Evolutionary conservation across 805 yeast genomes (phyloP).

Genomic region (Myxozyma udenii): DNA sequence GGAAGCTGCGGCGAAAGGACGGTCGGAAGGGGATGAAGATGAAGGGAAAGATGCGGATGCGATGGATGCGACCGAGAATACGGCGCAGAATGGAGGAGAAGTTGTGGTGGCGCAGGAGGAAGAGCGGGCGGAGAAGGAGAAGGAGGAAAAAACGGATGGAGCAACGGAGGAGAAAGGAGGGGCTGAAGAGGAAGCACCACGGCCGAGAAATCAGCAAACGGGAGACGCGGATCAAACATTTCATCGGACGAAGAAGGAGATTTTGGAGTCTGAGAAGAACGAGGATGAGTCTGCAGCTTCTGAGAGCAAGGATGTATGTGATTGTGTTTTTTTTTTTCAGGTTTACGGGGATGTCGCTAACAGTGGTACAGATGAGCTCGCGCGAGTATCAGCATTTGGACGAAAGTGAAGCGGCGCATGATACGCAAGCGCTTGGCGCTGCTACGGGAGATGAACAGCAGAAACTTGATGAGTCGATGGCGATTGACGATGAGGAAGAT

Average conservation of each 20-base stretch:
- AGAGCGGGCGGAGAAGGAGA: background rate
- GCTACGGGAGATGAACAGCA: slow-evolving; percentile 79
- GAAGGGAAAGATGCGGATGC: slow-evolving; percentile 20
- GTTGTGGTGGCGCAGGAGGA: slow-evolving; percentile 7
- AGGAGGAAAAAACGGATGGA: background rate
- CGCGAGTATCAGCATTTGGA: slow-evolving; percentile 23
- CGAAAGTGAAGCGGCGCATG: slow-evolving; percentile 44
- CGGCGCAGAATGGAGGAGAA: slow-evolving; percentile 10
- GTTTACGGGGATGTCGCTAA: background rate
- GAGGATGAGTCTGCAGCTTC: slow-evolving; percentile 7
- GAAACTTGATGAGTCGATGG: slow-evolving; percentile 65
- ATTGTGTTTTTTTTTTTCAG: background rate
- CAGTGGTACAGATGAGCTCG: background rate
- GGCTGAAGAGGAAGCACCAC: slow-evolving; percentile 29
- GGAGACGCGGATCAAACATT: slow-evolving; percentile 92
- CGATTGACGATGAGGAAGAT: slow-evolving; percentile 61
- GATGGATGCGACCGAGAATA: slow-evolving; percentile 9
- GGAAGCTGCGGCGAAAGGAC: slow-evolving; percentile 53
- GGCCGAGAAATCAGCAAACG: slow-evolving; percentile 80
- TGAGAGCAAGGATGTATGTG: background rate
- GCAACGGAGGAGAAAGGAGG: slow-evolving; percentile 2
- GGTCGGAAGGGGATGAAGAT: slow-evolving; percentile 41
- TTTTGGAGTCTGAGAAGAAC: slow-evolving; percentile 53
- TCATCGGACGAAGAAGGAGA: slow-evolving; percentile 86
- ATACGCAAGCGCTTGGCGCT: slow-evolving; percentile 90